Evolutionary conservation across 257 asterid genomes (phyloP).

Genomic region (Solanum gracilifrons): DNA sequence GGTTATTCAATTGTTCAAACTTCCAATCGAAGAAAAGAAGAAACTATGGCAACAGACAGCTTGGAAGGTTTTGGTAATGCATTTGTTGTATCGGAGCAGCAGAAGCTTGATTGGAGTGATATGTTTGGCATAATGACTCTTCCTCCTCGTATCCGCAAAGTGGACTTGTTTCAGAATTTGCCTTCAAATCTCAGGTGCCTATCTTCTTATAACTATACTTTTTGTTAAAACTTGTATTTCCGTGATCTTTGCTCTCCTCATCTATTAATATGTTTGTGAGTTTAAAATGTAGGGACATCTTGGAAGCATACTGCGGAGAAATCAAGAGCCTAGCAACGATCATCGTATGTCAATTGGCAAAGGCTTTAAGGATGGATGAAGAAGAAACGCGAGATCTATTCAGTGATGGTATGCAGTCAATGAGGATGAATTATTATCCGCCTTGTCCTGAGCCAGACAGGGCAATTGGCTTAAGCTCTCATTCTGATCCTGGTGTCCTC

Average conservation of each 20-base stretch:
- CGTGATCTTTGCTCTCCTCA: too few relatives aligned
- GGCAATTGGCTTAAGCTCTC: constrained; percentile 33
- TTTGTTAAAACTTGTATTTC: too few relatives aligned
- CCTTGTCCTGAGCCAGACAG: constrained; percentile 44
- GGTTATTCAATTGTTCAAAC: too few relatives aligned
- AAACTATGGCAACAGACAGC: neutral
- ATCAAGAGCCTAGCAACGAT: constrained; percentile 17
- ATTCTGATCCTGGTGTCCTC: constrained; percentile 40
- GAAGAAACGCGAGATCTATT: constrained; percentile 17
- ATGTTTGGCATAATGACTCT: constrained; percentile 36
- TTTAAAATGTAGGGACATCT: constrained; percentile 15
- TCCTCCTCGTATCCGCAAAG: constrained; percentile 24
- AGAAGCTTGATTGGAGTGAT: constrained; percentile 49
- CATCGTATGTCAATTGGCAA: constrained; percentile 23
- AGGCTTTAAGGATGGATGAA: constrained; percentile 27
- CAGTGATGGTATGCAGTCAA: constrained; percentile 30
- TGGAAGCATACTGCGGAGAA: constrained; percentile 24
- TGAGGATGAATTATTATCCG: constrained; percentile 46
- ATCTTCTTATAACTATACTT: neutral
- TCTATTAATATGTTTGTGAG: neutral
- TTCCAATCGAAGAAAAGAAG: too few relatives aligned
- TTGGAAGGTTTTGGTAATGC: neutral
- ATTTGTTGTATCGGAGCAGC: neutral
- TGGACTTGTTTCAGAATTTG: constrained; percentile 40
- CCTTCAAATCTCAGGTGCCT: neutral